Base-by-base conservation (phyloP, 1,284 basidiomycete species). In the Xerocomus nothofagi region DNA sequence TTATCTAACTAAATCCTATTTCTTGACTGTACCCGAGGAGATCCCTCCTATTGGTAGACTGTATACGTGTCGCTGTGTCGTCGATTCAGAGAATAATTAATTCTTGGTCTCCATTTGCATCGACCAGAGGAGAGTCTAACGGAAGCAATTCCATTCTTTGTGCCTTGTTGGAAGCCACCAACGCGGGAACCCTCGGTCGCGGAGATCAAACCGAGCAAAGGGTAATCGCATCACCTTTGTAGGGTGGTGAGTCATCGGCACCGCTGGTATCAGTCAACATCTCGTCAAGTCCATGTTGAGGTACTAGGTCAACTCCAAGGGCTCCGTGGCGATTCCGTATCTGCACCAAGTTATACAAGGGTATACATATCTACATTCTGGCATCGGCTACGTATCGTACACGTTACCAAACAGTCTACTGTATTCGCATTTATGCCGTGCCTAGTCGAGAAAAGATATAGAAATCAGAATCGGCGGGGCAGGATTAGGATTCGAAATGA, bases 11-110 rank as follows among this genome's bases (percentile, higher is more conserved):
- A 43, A n/a, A 59, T n/a, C 41, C 45, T 54, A 53, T 45, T 57
- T 66, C 53, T 59, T 66, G 54, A 26, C 26, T 51, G 53, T 61
- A 65, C 48, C 63, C 65, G 62, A 63, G 59, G 63, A 55, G 59
- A 51, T 57, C 49, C 23, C 50, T 55, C 47, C 38, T 50, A 18
- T 51, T 52, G 41, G 53, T 50, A 33, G 51, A 59, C 43, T 68
- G 62, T 63, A 54, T 37, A 42, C 37, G 45, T 34, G 26, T 49
- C 37, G 30, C 40, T 27, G 44, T 55, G 37, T 55, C 32, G 26
- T 46, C 31, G 30, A 49, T 45, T 31, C 39, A 47, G 29, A 44
- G 23, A 49, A 40, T 47, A 43, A 39, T 18, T 55, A 53, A 36
- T 46, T 54, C 24, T 58, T 60, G 48, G 27, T 9, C 36, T 20